Evolutionary conservation across 176 grass and related monocot genomes (phyloP).

Genomic region (Sorghum bicolor): Sorghum_bicolor_NCBIv3 NC_012871.2:61046501-61047000

Average conservation of each 20-base stretch:
- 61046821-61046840: not conserved
- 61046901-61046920: not conserved
- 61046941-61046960: not conserved
- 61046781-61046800: not conserved
- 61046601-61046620: not conserved
- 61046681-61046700: not conserved
- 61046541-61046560: constrained; percentile 7
- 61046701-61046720: not conserved
- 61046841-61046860: not conserved
- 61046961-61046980: not conserved
- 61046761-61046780: not conserved
- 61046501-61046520: not conserved
- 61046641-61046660: not conserved
- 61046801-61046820: not conserved
- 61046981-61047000: not conserved
- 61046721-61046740: not conserved
- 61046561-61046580: constrained; percentile 5
- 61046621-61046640: not conserved
- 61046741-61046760: not conserved
- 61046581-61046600: not conserved
- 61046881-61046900: not conserved
- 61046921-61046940: not conserved
- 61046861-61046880: not conserved
- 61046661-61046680: not conserved
- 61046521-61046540: not conserved